A percentile compares a stretch with the other conserved stretches of the same genome.
Evolutionary conservation across 139 green algal genomes (phyloP).

Genomic region (Microglena sp.): DNA sequence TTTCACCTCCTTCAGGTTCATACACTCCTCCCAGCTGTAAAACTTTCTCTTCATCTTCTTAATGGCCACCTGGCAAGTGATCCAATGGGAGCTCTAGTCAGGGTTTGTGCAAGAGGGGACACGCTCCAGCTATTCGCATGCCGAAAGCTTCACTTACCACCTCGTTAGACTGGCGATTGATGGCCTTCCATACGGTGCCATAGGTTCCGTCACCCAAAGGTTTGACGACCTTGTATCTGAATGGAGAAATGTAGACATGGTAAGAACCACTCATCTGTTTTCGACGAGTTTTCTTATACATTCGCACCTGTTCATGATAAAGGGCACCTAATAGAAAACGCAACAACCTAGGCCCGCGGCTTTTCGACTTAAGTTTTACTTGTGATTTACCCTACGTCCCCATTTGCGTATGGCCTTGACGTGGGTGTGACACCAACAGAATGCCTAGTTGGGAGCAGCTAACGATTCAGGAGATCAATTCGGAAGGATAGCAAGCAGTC

Average conservation of each 20-base stretch:
- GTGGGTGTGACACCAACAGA: too few relatives aligned
- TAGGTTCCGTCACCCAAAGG: conserved; percentile 94
- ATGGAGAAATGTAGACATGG: neutral
- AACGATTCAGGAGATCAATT: too few relatives aligned
- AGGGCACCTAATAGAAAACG: too few relatives aligned
- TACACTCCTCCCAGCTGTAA: conserved; percentile 91
- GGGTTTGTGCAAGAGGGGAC: neutral
- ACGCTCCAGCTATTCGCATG: neutral
- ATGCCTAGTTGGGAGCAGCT: too few relatives aligned
- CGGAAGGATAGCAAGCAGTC: too few relatives aligned
- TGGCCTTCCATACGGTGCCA: conserved; percentile 88
- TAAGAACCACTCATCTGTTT: too few relatives aligned
- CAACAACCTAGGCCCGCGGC: too few relatives aligned
- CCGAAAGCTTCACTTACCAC: conserved; percentile 45
- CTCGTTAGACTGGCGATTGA: conserved; percentile 82
- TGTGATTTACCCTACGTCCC: too few relatives aligned
- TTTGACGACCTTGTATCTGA: conserved; percentile 85
- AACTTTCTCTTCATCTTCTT: conserved; percentile 98
- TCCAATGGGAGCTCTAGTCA: conserved; percentile 4
- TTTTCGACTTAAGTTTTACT: too few relatives aligned
- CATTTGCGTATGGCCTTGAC: too few relatives aligned
- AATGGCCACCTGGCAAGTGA: conserved; percentile 82
- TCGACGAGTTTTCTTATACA: too few relatives aligned
- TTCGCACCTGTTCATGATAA: too few relatives aligned
- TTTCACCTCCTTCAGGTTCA: conserved; percentile 77